These are phyloP conservation scores for Kregervanrija pseudodelftensis DNA, from an alignment of 805 yeast genomes.

Conservation along the genomic window DNA sequence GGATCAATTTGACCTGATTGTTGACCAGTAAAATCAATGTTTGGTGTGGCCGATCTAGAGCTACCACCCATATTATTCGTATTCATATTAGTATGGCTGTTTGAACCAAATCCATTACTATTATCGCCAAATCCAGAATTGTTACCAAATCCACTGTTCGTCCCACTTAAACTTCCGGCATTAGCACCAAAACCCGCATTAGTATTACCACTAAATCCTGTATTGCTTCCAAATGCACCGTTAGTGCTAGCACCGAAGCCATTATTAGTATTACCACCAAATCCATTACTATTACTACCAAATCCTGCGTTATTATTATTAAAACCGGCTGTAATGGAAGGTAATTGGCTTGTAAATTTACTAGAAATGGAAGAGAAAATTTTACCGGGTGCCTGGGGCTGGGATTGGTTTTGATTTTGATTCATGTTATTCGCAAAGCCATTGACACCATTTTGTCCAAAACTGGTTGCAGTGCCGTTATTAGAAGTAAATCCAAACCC, in stretches of 20 bases:
- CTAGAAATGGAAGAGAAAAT: too few species aligned
- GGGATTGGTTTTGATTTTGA: too few species aligned
- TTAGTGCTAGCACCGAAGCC: conserved; percentile 3
- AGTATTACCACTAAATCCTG: conserved; percentile 3
- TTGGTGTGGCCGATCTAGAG: conserved; percentile 22
- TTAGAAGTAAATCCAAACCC: too few species aligned
- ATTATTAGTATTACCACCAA: conserved; percentile 1
- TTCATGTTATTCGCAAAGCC: too few species aligned
- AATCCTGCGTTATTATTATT: neutral
- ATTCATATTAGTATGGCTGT: too few species aligned
- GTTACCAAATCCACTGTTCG: too few species aligned
- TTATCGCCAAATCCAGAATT: too few species aligned
- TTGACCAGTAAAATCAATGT: conserved; percentile 26
- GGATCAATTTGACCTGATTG: conserved; percentile 21
- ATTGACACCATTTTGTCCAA: too few species aligned
- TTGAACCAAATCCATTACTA: too few species aligned
- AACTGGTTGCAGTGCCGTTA: too few species aligned
- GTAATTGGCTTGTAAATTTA: too few species aligned
- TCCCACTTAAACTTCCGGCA: neutral
- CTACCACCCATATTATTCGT: neutral
- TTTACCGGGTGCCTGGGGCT: too few species aligned
- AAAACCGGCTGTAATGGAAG: neutral
- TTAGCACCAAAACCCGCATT: neutral
- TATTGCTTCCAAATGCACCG: neutral
- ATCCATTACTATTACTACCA: neutral